Evolutionary conservation across 2,329 filamentous ascomycete species (phyloP), one percentile per base, ranked within the genome.

Genomic region (Colletotrichum horii): DNA sequence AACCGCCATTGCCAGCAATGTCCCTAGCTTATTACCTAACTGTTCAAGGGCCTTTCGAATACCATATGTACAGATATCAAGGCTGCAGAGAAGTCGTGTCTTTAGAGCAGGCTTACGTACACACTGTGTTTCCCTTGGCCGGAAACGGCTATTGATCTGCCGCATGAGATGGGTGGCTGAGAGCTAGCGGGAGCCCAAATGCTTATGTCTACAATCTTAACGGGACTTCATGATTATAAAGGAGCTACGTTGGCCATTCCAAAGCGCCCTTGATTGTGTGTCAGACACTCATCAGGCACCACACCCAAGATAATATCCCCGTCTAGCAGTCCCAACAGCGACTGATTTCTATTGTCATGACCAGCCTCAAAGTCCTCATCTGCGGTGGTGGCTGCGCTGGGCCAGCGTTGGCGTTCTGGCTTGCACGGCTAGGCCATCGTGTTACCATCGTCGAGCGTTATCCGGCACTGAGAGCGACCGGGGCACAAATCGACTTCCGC

Each of bases 401-500:
- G 26, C 84, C 83, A 9, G 83, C 88, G 12, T 82, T 91, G 12
- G 89, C 89, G 32, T 87, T 86, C 80, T 89, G 87, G 82, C 87
- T 92, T 24, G 82, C 80, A 6, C 82, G 81, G 43, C 78, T 81
- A 4, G 83, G 82, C 64, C 82, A 88, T 77, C 68, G 82, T 15
- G 80, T 88, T 55, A 88, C 86, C 3, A 79, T 89, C 11, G 75
- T 88, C 66, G 87, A 88, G 77, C 81, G 84, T 2, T 84, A 80
- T 64, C 79, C 85, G 0, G 67, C n/a, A 48, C 71, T 91, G 0
- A 86, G 90, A 3, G 81, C 84, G 2, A 83, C 84, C 0, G 91
- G 91, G 0, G 86, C 88, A 5, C 89, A 91, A 65, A 81, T 92
- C 32, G 91, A 93, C 78, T 82, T 92, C 4, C 86, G 89, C 4